Base-by-base conservation (phyloP, 352 stramenopile species). In the Chrysophaeum taylorii region DNA sequence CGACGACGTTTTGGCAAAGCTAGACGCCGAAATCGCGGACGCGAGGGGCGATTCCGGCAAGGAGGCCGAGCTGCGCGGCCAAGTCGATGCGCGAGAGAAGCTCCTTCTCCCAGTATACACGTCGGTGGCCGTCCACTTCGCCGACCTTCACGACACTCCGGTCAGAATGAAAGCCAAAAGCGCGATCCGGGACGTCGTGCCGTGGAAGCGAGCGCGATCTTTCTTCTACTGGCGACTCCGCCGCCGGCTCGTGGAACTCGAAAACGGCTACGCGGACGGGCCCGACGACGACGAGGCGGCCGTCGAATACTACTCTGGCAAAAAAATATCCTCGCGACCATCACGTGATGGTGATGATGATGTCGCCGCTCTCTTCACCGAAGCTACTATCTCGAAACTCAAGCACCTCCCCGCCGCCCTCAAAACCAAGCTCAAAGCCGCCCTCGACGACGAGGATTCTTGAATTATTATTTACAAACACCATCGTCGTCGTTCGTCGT, bases 181-280 rank as follows among this genome's bases (percentile, higher is more conserved):
- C 72, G 97, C 97, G 50, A 98, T 99, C 83, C 84, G 95, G 69
- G 79, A 92, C 29, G 85, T 97, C 48, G 93, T 99, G 41, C 85
- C 93, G 69, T 99, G 96, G 96, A 83, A 80, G 43, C 76, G 95
- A 72, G 87, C 93, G 36, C 89, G 96, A 42, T 87, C 77, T 60
- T 99, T 96, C 86, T 99, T 99, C 75, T 98, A 98, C 87, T 93
- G 87, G 93, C 85, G 95, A 43, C 87, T 99, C 25, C 93, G 96
- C 75, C 88, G 95, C 64, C 95, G 96, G 66, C 83, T 99, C 25
- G 91, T 89, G 9, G 94, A 99, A 79, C 98, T 98, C 79, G 78
- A 89, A 69, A 74, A 97, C 41, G 83, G 91, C 57, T 84, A 86
- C n/a, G n/a, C n/a, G n/a, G n/a, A n/a, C n/a, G n/a, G n/a, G n/a